Conservation (phyloP, 495 filamentous ascomycete genomes). For the Stereocaulon alpinum region DNA sequence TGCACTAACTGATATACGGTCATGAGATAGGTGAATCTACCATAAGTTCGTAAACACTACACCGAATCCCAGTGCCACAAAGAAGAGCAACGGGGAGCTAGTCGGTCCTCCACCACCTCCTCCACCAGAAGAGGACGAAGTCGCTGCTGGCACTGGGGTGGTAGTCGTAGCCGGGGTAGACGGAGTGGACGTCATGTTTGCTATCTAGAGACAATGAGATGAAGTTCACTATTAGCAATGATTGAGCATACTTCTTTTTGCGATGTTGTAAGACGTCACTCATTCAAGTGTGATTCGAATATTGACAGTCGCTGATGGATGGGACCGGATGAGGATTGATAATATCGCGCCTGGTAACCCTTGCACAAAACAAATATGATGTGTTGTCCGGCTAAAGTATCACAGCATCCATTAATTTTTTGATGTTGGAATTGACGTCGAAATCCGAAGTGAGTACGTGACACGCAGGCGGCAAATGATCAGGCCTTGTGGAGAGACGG, state of each 20-base stretch:
- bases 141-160: neutral
- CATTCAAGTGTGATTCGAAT: neutral
- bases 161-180: neutral
- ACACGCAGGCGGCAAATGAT: neutral
- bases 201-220: neutral
- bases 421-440: neutral
- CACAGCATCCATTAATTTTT: neutral
- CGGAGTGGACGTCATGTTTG: neutral
- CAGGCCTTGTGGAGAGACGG: neutral
- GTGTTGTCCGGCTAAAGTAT: neutral
- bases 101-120: constrained; percentile 42
- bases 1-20: no score
- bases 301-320: neutral
- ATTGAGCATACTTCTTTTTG: neutral
- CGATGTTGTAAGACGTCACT: neutral
- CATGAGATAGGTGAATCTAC: constrained; percentile 39
- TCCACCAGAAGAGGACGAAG: constrained; percentile 1
- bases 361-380: neutral
- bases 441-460: neutral
- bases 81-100: constrained; percentile 89
- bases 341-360: neutral
- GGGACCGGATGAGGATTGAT: neutral
- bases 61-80: constrained; percentile 93
- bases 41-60: constrained; percentile 99
- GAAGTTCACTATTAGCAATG: neutral